Evolutionary conservation across 768 basidiomycete genomes (phyloP).

Genomic region (Amanita brunnescens): DNA sequence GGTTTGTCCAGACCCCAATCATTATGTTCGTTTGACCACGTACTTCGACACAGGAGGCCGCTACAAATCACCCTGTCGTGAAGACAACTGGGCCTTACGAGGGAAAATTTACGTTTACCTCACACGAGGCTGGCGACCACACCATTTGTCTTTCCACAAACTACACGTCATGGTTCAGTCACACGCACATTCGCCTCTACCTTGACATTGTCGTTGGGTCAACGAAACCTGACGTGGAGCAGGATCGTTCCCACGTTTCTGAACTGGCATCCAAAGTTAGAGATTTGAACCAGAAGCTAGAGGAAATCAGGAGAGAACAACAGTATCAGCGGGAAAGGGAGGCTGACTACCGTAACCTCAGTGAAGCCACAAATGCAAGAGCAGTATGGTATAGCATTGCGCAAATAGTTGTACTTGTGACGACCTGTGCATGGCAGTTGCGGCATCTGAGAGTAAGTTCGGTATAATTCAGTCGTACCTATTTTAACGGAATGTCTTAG

Average conservation of each 20-base stretch:
- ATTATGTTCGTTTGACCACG: background rate
- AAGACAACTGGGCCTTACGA: conserved; percentile 86
- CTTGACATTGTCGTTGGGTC: conserved; percentile 90
- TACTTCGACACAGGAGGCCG: conserved; percentile 60
- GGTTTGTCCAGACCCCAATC: conserved; percentile 29
- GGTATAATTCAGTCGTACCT: background rate
- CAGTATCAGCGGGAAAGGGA: conserved; percentile 97
- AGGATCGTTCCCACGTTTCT: conserved; percentile 79
- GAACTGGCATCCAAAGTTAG: conserved; percentile 77
- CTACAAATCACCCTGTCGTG: conserved; percentile 71
- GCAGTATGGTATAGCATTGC: conserved; percentile 92
- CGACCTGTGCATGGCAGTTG: conserved; percentile 89
- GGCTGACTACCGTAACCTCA: conserved; percentile 79
- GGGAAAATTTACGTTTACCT: conserved; percentile 95
- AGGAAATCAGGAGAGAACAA: conserved; percentile 90
- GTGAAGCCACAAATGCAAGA: conserved; percentile 82
- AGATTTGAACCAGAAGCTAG: conserved; percentile 89
- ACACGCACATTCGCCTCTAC: conserved; percentile 87
- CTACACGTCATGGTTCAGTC: conserved; percentile 81
- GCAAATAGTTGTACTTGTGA: conserved; percentile 79
- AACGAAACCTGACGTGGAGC: conserved; percentile 78
- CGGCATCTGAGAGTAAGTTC: conserved; percentile 75
- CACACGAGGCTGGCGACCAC: conserved; percentile 95
- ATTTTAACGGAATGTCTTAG: conserved; percentile 26
- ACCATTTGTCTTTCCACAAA: conserved; percentile 94